Evolutionary conservation across 768 basidiomycete species (phyloP).

Genomic region (Boletus subparvulus): DNA sequence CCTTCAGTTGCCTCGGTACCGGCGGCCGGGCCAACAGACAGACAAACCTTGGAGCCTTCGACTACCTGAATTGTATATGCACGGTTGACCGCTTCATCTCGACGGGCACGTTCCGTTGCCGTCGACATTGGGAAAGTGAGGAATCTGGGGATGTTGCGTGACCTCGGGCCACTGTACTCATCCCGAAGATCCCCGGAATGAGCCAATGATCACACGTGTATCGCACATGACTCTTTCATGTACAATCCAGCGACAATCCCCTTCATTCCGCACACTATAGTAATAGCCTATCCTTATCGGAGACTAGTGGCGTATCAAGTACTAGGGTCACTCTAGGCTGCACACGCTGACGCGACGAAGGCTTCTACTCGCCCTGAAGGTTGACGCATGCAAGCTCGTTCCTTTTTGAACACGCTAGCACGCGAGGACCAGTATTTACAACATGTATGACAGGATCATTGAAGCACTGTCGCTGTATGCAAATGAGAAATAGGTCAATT

Average conservation of each 20-base stretch:
- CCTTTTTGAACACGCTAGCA: constrained; percentile 41
- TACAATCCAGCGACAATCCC: neutral
- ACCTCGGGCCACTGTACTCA: neutral
- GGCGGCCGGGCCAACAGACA: neutral
- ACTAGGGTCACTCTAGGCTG: neutral
- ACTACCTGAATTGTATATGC: constrained; percentile 60
- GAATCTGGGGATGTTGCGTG: neutral
- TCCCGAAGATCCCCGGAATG: constrained; percentile 2
- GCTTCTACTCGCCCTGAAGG: constrained; percentile 18
- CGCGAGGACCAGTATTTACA: constrained; percentile 31
- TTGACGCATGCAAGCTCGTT: constrained; percentile 35
- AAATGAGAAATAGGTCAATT: neutral
- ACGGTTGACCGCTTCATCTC: constrained; percentile 53
- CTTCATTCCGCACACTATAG: neutral
- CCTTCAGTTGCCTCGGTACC: neutral
- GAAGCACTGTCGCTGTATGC: constrained; percentile 35
- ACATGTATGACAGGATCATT: constrained; percentile 40
- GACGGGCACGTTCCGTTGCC: constrained; percentile 35
- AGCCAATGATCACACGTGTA: neutral
- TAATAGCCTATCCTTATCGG: neutral
- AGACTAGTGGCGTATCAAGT: neutral
- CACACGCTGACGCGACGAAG: neutral
- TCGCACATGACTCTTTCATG: neutral
- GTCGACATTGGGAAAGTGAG: constrained; percentile 24
- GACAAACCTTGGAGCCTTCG: constrained; percentile 55